phyloP scores from a whole-genome alignment of 1,139 yeast genomes.

The Hanseniaspora gamundiae region DNA sequence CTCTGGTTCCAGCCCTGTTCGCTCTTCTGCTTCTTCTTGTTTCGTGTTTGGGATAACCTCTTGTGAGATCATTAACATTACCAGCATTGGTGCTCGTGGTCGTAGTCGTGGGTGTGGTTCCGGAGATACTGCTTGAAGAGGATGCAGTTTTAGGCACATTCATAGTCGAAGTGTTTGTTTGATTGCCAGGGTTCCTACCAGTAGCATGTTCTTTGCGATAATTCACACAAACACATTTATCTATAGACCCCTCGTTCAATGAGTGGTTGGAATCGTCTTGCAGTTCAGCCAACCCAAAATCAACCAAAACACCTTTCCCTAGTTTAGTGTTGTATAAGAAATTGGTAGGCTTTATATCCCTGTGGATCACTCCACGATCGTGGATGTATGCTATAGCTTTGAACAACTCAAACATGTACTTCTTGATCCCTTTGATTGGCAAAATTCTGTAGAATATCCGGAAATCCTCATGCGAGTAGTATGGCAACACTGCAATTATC shows the following conservation, averaged over 20 bases:
- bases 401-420: slow-evolving; percentile 68
- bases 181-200: background rate
- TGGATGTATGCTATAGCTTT: slow-evolving; percentile 70
- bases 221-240: slow-evolving; percentile 13
- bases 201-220: background rate
- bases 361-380: slow-evolving; percentile 62
- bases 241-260: slow-evolving; percentile 7
- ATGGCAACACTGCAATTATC: slow-evolving; percentile 85
- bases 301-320: slow-evolving; percentile 76
- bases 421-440: slow-evolving; percentile 67
- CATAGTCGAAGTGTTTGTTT: background rate
- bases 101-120: background rate
- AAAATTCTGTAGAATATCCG: slow-evolving; percentile 74
- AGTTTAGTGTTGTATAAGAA: slow-evolving; percentile 68
- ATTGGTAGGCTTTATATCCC: slow-evolving; percentile 86
- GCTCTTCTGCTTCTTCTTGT: slow-evolving; percentile 84
- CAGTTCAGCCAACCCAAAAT: slow-evolving; percentile 81
- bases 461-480: slow-evolving; percentile 83
- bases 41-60: slow-evolving; percentile 73
- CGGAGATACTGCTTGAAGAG: background rate
- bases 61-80: slow-evolving; percentile 27
- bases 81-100: slow-evolving; percentile 12
- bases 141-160: background rate
- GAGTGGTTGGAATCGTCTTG: slow-evolving; percentile 10
- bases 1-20: slow-evolving; percentile 95